These are phyloP conservation scores for Chamaecyparis obtusa DNA, from an alignment of 75 land plant species.

Conservation along the genomic window DNA sequence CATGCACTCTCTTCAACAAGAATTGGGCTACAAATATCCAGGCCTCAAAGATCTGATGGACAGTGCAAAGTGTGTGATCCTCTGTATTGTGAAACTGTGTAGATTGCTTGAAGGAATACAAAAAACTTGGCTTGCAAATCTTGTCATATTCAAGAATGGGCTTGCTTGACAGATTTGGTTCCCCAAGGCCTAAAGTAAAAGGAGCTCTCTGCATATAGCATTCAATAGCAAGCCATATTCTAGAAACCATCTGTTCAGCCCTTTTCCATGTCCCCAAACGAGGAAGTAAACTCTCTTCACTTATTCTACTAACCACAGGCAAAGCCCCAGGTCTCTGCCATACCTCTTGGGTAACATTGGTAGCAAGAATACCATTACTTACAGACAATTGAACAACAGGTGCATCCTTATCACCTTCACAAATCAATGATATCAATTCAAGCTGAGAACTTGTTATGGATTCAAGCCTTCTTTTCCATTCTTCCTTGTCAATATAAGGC, in stretches of 20 bases:
- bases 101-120: slow-evolving; percentile 40
- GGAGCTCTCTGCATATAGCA: slow-evolving; percentile 60
- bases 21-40: slow-evolving; percentile 48
- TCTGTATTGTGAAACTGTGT: slow-evolving; percentile 41
- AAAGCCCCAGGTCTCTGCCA: slow-evolving; percentile 57
- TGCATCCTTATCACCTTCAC: slow-evolving; percentile 49
- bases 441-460: slow-evolving; percentile 42
- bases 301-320: slow-evolving; percentile 47
- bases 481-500: slow-evolving; percentile 53
- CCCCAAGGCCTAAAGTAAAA: slow-evolving; percentile 77
- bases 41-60: slow-evolving; percentile 67
- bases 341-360: slow-evolving; percentile 49
- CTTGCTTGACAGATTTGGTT: slow-evolving; percentile 70
- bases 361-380: slow-evolving; percentile 25
- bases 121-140: slow-evolving; percentile 48
- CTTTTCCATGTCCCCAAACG: slow-evolving; percentile 62
- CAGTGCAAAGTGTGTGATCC: slow-evolving; percentile 50
- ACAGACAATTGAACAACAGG: slow-evolving; percentile 38
- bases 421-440: slow-evolving; percentile 50
- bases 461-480: slow-evolving; percentile 64
- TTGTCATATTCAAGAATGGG: slow-evolving; percentile 63
- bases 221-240: slow-evolving; percentile 55
- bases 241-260: slow-evolving; percentile 48
- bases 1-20: slow-evolving; percentile 36
- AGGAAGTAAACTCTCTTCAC: slow-evolving; percentile 70